Conservation (phyloP, 352 stramenopile species). For the Phytophthora idaei region DNA sequence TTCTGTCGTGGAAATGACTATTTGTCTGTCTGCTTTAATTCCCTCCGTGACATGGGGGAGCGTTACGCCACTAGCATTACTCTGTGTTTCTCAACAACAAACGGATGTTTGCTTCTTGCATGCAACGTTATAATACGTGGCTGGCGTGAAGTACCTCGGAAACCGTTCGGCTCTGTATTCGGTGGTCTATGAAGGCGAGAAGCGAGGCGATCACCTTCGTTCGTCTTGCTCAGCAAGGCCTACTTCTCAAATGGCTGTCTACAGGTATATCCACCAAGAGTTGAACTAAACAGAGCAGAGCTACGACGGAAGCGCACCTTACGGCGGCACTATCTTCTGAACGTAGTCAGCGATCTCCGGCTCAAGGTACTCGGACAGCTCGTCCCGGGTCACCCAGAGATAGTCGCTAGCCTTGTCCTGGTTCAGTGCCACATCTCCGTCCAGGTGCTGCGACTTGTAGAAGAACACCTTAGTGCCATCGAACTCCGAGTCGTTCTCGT, state of each 20-base stretch:
- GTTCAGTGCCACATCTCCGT: slow-evolving; percentile 70
- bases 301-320: slow-evolving; percentile 12
- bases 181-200: slow-evolving; percentile 32
- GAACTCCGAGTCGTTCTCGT: slow-evolving; percentile 58
- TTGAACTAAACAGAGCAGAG: slow-evolving; percentile 29
- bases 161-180: slow-evolving; percentile 31
- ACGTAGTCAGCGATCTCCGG: slow-evolving; percentile 70
- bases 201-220: neutral
- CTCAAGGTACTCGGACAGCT: slow-evolving; percentile 81
- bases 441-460: slow-evolving; percentile 80
- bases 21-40: slow-evolving; percentile 23
- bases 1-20: neutral
- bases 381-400: slow-evolving; percentile 79
- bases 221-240: too few relatives aligned
- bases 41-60: neutral
- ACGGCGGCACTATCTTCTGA: slow-evolving; percentile 81
- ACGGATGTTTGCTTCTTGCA: slow-evolving; percentile 1
- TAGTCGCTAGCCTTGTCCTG: slow-evolving; percentile 68
- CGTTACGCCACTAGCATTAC: slow-evolving; percentile 20
- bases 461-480: slow-evolving; percentile 89
- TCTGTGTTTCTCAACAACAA: slow-evolving; percentile 6
- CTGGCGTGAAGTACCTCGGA: neutral
- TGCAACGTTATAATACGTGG: neutral
- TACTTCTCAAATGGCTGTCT: slow-evolving; percentile 10
- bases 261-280: slow-evolving; percentile 25